Evolutionary conservation across 78 protist genomes (phyloP), one percentile per base, ranked within the genome.

Genomic region (Neovahlkampfia damariscottae): DNA sequence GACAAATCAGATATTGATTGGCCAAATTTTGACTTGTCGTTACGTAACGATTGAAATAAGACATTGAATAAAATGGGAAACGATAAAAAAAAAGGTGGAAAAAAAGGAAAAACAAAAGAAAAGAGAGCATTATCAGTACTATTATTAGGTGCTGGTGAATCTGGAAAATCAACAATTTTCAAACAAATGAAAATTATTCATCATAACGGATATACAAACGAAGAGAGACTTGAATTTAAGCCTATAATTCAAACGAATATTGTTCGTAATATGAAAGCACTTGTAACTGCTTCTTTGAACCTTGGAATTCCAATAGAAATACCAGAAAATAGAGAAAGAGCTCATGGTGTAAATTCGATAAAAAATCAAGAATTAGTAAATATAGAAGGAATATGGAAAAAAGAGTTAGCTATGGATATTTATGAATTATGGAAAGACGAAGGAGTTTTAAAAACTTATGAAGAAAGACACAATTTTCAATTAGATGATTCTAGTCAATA

Each of bases 181-280:
- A 90, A 87, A 81, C 94, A 90, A 66, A 81, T 90, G 91, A 84
- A 87, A 72, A 82, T 90, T 5, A 67, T 87, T 37, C 81, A 84
- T 68, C 76, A 78, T 38, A 86, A 79, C 38, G 93, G 93, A 41
- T 89, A 76, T 80, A 10, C 85, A 8, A 68, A 19, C 10, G 85
- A 82, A 34, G 93, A 86, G 74, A 79, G 82, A 27, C 69, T 39
- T 19, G 78, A 59, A 38, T 89, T 72, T 29, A 76, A 76, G 79
- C 75, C 73, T n/a, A 76, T 89, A 40, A 80, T 89, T 59, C 75
- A 40, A 67, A 66, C 78, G 38, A 84, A 86, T 79, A 66, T 75
- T 76, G 76, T 89, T 38, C 59, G 67, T 38, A 71, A 69, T 30
- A 84, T 86, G 90, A 78, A 86, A 74, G 83, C 80, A n/a, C 0